Evolutionary conservation across 768 basidiomycete genomes (phyloP).

Genomic region (Lentinula detonsa): DNA sequence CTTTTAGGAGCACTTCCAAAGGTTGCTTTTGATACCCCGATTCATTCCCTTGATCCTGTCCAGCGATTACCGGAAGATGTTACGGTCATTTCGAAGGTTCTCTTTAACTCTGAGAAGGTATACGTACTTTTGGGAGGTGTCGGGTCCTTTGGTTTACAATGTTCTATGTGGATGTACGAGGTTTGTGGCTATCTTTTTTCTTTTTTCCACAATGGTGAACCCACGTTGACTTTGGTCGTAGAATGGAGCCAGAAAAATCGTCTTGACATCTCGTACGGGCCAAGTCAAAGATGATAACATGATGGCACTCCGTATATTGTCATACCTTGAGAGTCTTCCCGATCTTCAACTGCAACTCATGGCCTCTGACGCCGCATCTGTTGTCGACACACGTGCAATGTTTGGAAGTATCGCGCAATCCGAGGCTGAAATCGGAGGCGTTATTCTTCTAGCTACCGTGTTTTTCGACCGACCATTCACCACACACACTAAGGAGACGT

Average conservation of each 20-base stretch:
- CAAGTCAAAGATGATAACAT: slow-evolving; percentile 6
- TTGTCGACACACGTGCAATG: slow-evolving; percentile 6
- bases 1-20: not conserved
- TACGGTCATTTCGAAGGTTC: not conserved
- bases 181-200: slow-evolving; percentile 10
- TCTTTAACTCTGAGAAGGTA: slow-evolving; percentile 16
- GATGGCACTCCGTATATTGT: slow-evolving; percentile 9
- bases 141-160: slow-evolving; percentile 17
- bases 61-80: not conserved
- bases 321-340: not conserved
- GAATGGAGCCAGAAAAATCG: slow-evolving; percentile 18
- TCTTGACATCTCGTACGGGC: slow-evolving; percentile 17
- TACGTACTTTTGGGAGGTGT: slow-evolving; percentile 23
- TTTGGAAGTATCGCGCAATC: not conserved
- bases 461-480: slow-evolving; percentile 14
- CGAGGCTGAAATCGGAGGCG: slow-evolving; percentile 11
- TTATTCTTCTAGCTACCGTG: slow-evolving; percentile 12
- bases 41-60: not conserved
- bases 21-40: not conserved
- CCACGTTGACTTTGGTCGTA: not conserved
- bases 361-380: slow-evolving; percentile 10
- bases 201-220: not conserved
- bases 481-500: slow-evolving; percentile 14
- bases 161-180: slow-evolving; percentile 24
- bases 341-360: slow-evolving; percentile 14